Percentiles rank a stretch among this genome's conserved stretches.
Evolutionary conservation across 371 early-diverging fungal species (phyloP).

Genomic region (Antonospora locustae): DNA sequence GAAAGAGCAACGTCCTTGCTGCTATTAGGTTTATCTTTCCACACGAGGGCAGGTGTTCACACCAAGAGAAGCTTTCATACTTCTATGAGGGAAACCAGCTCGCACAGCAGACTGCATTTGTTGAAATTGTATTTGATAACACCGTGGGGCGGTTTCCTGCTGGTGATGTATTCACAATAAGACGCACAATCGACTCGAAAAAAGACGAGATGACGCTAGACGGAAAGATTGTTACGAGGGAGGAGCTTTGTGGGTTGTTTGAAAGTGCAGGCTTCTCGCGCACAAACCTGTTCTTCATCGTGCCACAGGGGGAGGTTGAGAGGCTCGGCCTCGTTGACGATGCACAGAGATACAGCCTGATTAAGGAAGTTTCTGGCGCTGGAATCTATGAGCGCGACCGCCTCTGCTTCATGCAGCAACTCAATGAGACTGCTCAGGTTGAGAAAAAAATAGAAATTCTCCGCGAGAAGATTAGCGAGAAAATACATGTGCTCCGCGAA

Average conservation of each 20-base stretch:
- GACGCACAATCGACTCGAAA: conserved; percentile 78
- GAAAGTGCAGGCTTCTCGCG: conserved; percentile 90
- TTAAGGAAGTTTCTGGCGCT: conserved; percentile 94
- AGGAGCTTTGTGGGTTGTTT: conserved; percentile 74
- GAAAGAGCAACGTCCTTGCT: conserved; percentile 92
- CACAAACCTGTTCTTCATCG: conserved; percentile 66
- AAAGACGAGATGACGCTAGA: conserved; percentile 92
- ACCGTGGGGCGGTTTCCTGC: conserved; percentile 76
- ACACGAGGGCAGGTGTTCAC: conserved; percentile 63
- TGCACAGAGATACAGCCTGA: conserved; percentile 66
- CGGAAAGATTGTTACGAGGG: conserved; percentile 65
- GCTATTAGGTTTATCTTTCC: conserved; percentile 85
- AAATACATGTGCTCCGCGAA: conserved; percentile 69
- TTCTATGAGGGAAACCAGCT: conserved; percentile 62
- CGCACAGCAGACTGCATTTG: conserved; percentile 60
- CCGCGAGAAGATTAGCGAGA: conserved; percentile 68
- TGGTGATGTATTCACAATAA: conserved; percentile 65
- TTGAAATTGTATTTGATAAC: conserved; percentile 92
- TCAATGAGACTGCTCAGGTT: conserved; percentile 69
- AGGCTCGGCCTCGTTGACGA: conserved; percentile 80
- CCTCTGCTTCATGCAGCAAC: conserved; percentile 67
- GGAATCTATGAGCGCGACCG: conserved; percentile 84
- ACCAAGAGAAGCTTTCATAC: conserved; percentile 76
- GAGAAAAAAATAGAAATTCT: conserved; percentile 69
- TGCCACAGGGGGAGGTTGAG: conserved; percentile 91